These are phyloP conservation scores for Cornus suecica DNA, from an alignment of 148 eudicot genomes.

Conservation along the genomic window DNA sequence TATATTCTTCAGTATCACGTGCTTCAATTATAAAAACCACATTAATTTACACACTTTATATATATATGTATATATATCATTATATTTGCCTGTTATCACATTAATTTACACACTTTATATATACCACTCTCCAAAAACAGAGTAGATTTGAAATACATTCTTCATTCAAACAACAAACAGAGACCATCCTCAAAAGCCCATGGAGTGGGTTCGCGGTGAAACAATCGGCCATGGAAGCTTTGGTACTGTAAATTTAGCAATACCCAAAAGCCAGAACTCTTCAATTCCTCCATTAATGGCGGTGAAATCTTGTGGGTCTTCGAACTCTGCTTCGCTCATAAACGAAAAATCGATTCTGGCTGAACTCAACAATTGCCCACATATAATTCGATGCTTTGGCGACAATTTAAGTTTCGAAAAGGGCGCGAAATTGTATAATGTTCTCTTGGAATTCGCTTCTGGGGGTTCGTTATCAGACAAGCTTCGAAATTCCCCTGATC, in stretches of 20 bases:
- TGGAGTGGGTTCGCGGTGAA: slow-evolving; percentile 86
- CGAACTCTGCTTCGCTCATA: slow-evolving; percentile 35
- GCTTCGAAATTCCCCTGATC: slow-evolving; percentile 18
- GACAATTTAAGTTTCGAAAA: slow-evolving; percentile 39
- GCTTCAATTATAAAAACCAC: slow-evolving; percentile 18
- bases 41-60: too few relatives aligned
- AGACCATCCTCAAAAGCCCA: slow-evolving; percentile 8
- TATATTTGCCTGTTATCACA: too few relatives aligned
- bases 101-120: neutral
- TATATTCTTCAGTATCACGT: slow-evolving; percentile 55
- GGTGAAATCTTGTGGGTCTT: slow-evolving; percentile 52
- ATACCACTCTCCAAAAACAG: neutral
- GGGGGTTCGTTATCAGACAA: slow-evolving; percentile 54
- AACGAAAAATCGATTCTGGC: slow-evolving; percentile 57
- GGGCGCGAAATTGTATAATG: slow-evolving; percentile 48
- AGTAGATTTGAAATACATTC: neutral
- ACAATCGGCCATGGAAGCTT: slow-evolving; percentile 78
- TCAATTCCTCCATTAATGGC: slow-evolving; percentile 38
- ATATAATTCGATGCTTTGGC: slow-evolving; percentile 52
- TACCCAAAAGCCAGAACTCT: slow-evolving; percentile 26
- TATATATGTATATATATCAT: neutral
- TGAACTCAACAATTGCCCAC: slow-evolving; percentile 33
- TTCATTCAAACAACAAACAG: neutral
- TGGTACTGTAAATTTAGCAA: slow-evolving; percentile 59
- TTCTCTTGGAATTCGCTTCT: slow-evolving; percentile 66